These are phyloP conservation scores for Lyophyllum semitale DNA, from an alignment of 768 basidiomycete species.

Conservation along the genomic window DNA sequence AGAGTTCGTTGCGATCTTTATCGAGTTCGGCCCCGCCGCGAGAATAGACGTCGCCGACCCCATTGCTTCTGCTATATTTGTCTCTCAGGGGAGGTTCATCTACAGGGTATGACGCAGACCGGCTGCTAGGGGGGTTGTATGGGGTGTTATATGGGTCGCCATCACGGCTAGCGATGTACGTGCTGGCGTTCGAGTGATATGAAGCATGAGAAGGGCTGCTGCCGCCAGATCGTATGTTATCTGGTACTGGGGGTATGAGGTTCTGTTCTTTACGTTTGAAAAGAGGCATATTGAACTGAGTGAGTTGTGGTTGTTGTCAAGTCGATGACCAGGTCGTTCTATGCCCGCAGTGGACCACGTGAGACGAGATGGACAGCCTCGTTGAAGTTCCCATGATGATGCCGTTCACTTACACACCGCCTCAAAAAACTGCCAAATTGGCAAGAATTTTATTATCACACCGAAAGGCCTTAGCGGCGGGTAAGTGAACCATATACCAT, in stretches of 20 bases:
- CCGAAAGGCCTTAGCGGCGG: too few relatives aligned
- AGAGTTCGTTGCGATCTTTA: constrained; percentile 66
- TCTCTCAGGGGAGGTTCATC: constrained; percentile 32
- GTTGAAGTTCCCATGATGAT: too few relatives aligned
- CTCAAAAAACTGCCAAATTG: too few relatives aligned
- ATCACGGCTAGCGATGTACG: constrained; percentile 72
- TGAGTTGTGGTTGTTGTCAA: constrained; percentile 9
- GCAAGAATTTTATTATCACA: too few relatives aligned
- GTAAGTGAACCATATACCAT: too few relatives aligned
- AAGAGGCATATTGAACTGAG: constrained; percentile 52
- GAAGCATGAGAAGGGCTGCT: constrained; percentile 41
- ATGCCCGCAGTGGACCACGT: not conserved
- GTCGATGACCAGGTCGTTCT: not conserved
- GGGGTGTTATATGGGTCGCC: constrained; percentile 56
- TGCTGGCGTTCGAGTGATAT: constrained; percentile 54
- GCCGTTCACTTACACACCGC: too few relatives aligned
- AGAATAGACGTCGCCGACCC: constrained; percentile 66
- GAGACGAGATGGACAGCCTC: not conserved
- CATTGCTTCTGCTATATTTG: constrained; percentile 52
- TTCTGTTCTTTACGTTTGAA: constrained; percentile 69
- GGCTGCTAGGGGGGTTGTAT: constrained; percentile 37
- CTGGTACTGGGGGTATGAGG: constrained; percentile 68
- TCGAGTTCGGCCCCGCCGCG: constrained; percentile 63
- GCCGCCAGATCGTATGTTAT: constrained; percentile 29
- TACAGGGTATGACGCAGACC: constrained; percentile 11